Conservation (phyloP, 805 yeast species). For the Myxozyma udenii region DNA sequence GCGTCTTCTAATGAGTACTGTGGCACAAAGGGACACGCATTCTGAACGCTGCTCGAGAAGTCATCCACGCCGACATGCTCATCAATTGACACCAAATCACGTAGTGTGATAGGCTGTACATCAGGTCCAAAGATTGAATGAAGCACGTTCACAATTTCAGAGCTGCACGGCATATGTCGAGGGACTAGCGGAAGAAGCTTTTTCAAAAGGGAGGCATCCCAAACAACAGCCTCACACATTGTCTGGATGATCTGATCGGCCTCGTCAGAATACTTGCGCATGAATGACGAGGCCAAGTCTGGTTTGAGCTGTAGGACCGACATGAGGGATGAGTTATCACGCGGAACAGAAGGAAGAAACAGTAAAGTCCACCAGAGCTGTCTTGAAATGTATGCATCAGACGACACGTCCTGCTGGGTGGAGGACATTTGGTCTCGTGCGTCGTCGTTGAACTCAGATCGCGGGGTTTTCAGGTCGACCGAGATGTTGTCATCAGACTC, state of each 20-base stretch:
- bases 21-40: slow-evolving; percentile 10
- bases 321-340: slow-evolving; percentile 15
- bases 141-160: slow-evolving; percentile 25
- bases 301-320: slow-evolving; percentile 16
- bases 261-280: slow-evolving; percentile 11
- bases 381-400: slow-evolving; percentile 17
- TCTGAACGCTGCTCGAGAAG: no score
- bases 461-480: slow-evolving; percentile 18
- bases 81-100: no score
- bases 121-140: slow-evolving; percentile 12
- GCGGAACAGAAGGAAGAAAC: slow-evolving; percentile 4
- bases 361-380: slow-evolving; percentile 24
- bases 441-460: slow-evolving; percentile 11
- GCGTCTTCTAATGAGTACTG: no score
- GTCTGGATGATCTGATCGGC: slow-evolving; percentile 31
- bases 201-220: slow-evolving; percentile 37
- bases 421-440: slow-evolving; percentile 9
- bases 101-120: no score
- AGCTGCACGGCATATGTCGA: slow-evolving; percentile 5
- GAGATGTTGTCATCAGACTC: slow-evolving; percentile 13
- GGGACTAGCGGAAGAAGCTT: slow-evolving; percentile 26
- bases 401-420: slow-evolving; percentile 12
- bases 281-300: slow-evolving; percentile 6
- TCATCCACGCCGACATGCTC: no score
- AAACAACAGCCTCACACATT: slow-evolving; percentile 39